Evolutionary conservation across 1,284 basidiomycete genomes (phyloP), one percentile per base, ranked within the genome.

Genomic region (Leccinum cinnamomeum): DNA sequence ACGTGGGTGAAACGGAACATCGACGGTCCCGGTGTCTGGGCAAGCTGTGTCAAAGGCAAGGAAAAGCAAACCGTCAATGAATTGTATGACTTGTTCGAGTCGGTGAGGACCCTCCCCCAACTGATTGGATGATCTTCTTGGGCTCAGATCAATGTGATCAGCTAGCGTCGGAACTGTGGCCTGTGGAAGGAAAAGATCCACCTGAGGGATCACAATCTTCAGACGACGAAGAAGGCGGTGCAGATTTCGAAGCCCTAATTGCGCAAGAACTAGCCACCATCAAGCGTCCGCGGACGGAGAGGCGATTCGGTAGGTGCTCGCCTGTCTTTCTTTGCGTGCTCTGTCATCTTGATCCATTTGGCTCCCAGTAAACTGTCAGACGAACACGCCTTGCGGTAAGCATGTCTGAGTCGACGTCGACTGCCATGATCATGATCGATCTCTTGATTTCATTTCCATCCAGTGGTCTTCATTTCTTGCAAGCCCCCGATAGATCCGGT

Each of bases 11-110:
- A 85, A 70, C 77, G 82, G 58, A 75, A 78, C 18, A 83, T 93
- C 60, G 87, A 90, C 62, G 90, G 91, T 6, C 91, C 91, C 44
- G 91, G 91, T 23, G 78, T 93, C 16, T 93, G 91, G 91, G 87
- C 86, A 6, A 91, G 87, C 67, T 92, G 90, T 65, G 82, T 91
- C 30, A 90, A 89, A 73, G 91, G 91, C 20, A 93, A 89, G 69
- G 91, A 94, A 73, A 89, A 82, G 64, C 87, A 88, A 69, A 83
- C 89, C 0, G 82, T 91, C 5, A 84, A 86, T 37, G 92, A 94
- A 71, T 74, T 91, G 46, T 90, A 88, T 66, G 89, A 91, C 71
- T 70, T 94, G 11, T 90, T 94, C 62, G 89, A 91, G 65, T 83
- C 82, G 59, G 91, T 92, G 66, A 70, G 69, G 41, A 56, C 37